Conservation (phyloP, 306 rosid species). For the Calophaca sinica region DNA sequence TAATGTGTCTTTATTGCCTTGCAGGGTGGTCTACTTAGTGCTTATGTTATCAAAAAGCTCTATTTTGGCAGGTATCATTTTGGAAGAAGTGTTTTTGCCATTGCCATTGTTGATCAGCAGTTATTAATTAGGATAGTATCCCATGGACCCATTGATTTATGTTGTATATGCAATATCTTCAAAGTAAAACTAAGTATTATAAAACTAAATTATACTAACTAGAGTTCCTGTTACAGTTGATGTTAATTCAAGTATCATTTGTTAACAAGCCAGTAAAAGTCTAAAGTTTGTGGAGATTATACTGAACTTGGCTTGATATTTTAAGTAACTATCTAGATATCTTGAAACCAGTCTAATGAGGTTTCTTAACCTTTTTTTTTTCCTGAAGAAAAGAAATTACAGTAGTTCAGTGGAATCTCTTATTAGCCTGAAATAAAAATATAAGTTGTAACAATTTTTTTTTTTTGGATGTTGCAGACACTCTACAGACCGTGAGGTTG, state of each 20-base stretch:
- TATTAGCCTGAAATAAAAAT: too few species aligned
- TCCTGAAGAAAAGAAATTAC: too few species aligned
- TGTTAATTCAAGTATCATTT: too few species aligned
- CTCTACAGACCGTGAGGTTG: slow-evolving; percentile 97
- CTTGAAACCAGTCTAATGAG: too few species aligned
- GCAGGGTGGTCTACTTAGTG: slow-evolving; percentile 94
- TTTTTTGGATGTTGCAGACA: slow-evolving; percentile 62
- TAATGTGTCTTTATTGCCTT: slow-evolving; percentile 44
- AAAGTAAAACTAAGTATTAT: slow-evolving; percentile 5
- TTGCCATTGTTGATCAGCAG: slow-evolving; percentile 9
- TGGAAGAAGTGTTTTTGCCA: slow-evolving; percentile 20
- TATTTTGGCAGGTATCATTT: slow-evolving; percentile 83
- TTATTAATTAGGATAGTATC: slow-evolving; percentile 13
- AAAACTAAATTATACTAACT: too few species aligned
- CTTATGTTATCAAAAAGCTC: slow-evolving; percentile 82
- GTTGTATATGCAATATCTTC: neutral
- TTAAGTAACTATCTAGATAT: too few species aligned
- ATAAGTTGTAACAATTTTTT: neutral
- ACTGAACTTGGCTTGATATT: too few species aligned
- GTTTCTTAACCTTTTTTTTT: too few species aligned
- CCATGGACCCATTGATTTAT: slow-evolving; percentile 17
- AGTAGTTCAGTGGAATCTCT: too few species aligned
- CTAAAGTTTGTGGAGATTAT: neutral
- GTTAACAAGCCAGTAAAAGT: neutral
- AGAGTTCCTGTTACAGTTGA: slow-evolving; percentile 21